Conservation (phyloP, 805 yeast species). For the Priceomyces melissophilus region DNA sequence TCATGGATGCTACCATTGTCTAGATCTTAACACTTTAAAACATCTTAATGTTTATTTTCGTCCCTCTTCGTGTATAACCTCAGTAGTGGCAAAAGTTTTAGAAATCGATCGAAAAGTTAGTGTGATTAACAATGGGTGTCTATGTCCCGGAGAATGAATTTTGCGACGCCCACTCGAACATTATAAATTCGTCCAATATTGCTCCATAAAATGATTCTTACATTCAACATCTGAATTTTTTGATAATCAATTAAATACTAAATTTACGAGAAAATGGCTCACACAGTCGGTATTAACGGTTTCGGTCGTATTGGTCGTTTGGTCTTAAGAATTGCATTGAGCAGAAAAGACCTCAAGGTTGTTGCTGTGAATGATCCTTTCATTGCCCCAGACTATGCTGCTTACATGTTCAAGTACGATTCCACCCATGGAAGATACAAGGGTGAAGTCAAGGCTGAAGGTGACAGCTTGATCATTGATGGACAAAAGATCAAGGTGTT, state of each 20-base stretch:
- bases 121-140: constrained; percentile 10
- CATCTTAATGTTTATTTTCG: no score
- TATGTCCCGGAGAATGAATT: constrained; percentile 13
- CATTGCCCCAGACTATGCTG: constrained; percentile 85
- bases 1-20: no score
- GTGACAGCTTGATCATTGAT: constrained; percentile 59
- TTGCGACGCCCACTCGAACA: constrained; percentile 1
- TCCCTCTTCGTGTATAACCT: no score
- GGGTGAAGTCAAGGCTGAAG: constrained; percentile 67
- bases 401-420: constrained; percentile 94
- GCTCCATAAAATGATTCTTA: constrained; percentile 8
- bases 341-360: constrained; percentile 71
- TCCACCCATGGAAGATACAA: constrained; percentile 85
- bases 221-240: constrained; percentile 2
- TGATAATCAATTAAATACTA: constrained; percentile 1
- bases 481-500: constrained; percentile 63
- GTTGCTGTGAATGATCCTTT: constrained; percentile 91
- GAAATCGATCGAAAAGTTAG: constrained; percentile 1
- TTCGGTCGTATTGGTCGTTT: constrained; percentile 94
- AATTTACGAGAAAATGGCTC: constrained; percentile 40
- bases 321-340: constrained; percentile 77
- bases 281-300: constrained; percentile 86
- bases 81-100: no score
- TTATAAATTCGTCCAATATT: constrained; percentile 6
- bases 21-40: no score